Conservation (phyloP, 306 rosid genomes). For the Cucumis cinereus region DNA sequence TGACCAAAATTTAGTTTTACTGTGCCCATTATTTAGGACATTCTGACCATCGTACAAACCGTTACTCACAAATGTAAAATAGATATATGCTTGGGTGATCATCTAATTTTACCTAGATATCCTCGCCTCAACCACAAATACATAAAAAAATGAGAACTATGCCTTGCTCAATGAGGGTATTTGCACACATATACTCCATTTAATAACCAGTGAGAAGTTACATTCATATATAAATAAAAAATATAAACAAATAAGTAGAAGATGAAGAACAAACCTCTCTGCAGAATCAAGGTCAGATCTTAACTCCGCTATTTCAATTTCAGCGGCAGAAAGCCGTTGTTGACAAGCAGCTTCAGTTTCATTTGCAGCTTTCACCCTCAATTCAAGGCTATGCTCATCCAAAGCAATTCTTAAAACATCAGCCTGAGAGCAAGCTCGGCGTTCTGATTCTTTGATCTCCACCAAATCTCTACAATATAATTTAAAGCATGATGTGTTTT, state of each 20-base stretch:
- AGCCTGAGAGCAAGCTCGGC: conserved; percentile 60
- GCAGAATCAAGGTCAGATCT: conserved; percentile 56
- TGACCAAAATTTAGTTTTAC: background rate
- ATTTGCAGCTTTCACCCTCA: conserved; percentile 89
- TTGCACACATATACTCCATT: background rate
- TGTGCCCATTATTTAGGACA: background rate
- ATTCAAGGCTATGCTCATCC: conserved; percentile 84
- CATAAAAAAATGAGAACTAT: background rate
- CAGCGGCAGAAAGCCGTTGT: conserved; percentile 72
- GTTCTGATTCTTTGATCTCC: conserved; percentile 78
- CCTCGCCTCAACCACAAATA: background rate
- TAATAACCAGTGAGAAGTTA: background rate
- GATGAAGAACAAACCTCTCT: conserved; percentile 49
- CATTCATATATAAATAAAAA: background rate
- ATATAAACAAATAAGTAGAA: background rate
- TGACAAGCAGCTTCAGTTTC: conserved; percentile 96
- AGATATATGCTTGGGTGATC: background rate
- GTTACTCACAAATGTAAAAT: background rate
- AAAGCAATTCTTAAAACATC: conserved; percentile 65
- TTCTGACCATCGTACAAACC: background rate
- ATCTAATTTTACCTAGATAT: background rate
- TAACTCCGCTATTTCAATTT: conserved; percentile 68
- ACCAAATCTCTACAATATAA: conserved; percentile 35
- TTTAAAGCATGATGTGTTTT: conserved; percentile 11
- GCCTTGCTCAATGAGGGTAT: background rate